These are phyloP conservation scores for Nicotiana knightiana DNA, from an alignment of 257 asterid species.

Conservation along the genomic window DNA sequence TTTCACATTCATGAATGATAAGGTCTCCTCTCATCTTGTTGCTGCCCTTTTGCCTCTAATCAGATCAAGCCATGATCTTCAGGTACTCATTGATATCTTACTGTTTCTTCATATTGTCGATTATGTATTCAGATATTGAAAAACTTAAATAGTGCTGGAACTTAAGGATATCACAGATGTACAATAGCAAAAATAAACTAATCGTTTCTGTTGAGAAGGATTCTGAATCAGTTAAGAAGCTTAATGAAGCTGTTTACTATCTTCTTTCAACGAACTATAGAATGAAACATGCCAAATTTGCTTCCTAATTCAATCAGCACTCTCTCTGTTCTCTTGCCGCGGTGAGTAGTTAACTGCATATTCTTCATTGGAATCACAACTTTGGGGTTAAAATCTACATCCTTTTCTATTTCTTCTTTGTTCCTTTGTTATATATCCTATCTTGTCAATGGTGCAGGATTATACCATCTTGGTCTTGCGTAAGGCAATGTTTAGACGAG, in stretches of 20 bases:
- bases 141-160: neutral
- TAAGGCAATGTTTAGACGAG: conserved; percentile 87
- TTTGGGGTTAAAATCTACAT: neutral
- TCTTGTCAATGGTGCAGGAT: conserved; percentile 38
- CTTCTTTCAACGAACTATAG: neutral
- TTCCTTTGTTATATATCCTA: neutral
- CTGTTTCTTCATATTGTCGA: conserved; percentile 11
- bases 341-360: neutral
- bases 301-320: neutral
- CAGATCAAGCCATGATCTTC: conserved; percentile 57
- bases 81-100: conserved; percentile 36
- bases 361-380: neutral
- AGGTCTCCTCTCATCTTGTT: conserved; percentile 54
- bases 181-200: neutral
- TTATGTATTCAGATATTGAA: conserved; percentile 8
- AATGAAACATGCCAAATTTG: neutral
- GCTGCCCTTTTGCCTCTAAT: conserved; percentile 57
- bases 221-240: neutral
- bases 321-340: neutral
- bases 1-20: conserved; percentile 61
- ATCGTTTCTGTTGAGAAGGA: conserved; percentile 2
- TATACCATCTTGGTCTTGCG: conserved; percentile 71
- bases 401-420: neutral
- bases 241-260: neutral
- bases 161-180: neutral